phyloP scores from a whole-genome alignment of 2,329 filamentous ascomycete genomes.

The Sporothrix curviconia region DNA sequence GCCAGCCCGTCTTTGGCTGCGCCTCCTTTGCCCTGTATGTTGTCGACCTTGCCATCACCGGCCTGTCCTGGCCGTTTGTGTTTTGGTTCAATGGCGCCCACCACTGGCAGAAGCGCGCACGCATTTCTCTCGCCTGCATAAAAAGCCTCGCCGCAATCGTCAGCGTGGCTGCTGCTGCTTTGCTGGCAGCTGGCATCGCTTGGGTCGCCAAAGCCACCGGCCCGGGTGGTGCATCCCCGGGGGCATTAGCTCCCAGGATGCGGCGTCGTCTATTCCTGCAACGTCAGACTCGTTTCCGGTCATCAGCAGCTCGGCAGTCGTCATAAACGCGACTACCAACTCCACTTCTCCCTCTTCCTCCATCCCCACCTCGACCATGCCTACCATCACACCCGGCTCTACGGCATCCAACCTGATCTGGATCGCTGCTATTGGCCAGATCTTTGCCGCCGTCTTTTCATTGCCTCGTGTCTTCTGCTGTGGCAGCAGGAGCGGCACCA shows the following conservation, averaged over 20 bases:
- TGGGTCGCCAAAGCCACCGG: slow-evolving; percentile 2
- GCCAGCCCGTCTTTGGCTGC: slow-evolving; percentile 11
- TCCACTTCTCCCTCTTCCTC: no score
- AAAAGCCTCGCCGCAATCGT: not conserved
- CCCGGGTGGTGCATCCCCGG: no score
- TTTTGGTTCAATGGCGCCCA: not conserved
- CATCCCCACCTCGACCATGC: not conserved
- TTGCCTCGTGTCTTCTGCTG: not conserved
- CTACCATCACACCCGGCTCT: not conserved
- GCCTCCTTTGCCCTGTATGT: slow-evolving; percentile 9
- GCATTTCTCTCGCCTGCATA: not conserved
- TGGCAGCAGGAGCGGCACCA: not conserved
- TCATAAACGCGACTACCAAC: no score
- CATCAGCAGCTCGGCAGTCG: no score
- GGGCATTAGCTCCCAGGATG: not conserved
- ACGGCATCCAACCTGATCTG: not conserved
- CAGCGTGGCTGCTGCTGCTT: not conserved
- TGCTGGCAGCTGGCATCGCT: slow-evolving; percentile 5
- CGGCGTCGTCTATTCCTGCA: no score
- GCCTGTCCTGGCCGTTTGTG: not conserved
- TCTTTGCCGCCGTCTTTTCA: slow-evolving; percentile 8
- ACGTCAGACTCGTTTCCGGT: no score
- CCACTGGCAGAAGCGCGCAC: slow-evolving; percentile 2
- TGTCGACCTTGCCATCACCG: not conserved
- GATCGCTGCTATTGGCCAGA: slow-evolving; percentile 1